A percentile compares a stretch with the other conserved stretches of the same genome.
These are phyloP conservation scores for Chalaropsis ovoidea DNA, from an alignment of 2,329 filamentous ascomycete genomes.

Conservation along the genomic window DNA sequence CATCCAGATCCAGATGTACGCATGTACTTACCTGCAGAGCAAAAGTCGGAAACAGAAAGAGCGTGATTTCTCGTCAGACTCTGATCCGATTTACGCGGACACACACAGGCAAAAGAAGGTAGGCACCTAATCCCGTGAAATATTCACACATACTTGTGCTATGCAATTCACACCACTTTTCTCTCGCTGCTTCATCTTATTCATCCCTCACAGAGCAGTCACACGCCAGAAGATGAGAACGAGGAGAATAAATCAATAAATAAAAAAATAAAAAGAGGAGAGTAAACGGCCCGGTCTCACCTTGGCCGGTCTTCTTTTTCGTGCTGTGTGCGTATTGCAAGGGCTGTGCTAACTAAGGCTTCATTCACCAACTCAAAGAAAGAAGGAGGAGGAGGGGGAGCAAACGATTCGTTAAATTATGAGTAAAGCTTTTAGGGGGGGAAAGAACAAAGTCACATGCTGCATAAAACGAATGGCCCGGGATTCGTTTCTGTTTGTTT, in stretches of 20 bases:
- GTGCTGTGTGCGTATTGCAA: not conserved
- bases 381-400: not conserved
- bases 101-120: not conserved
- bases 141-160: not conserved
- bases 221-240: not conserved
- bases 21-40: not conserved
- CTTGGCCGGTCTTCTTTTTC: not conserved
- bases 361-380: not conserved
- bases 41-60: not conserved
- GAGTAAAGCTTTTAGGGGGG: not conserved
- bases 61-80: not conserved
- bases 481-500: conserved; percentile 5
- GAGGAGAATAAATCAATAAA: not conserved
- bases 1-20: too few species aligned
- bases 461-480: not conserved
- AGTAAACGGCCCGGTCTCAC: not conserved
- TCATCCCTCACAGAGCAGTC: not conserved
- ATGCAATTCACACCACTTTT: not conserved
- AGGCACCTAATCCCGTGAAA: not conserved
- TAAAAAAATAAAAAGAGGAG: not conserved
- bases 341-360: not conserved
- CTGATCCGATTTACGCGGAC: not conserved
- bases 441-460: not conserved
- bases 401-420: not conserved
- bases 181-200: not conserved